phyloP scores from a whole-genome alignment of 208 protist species.

The Wallacemonas rigidus region DNA sequence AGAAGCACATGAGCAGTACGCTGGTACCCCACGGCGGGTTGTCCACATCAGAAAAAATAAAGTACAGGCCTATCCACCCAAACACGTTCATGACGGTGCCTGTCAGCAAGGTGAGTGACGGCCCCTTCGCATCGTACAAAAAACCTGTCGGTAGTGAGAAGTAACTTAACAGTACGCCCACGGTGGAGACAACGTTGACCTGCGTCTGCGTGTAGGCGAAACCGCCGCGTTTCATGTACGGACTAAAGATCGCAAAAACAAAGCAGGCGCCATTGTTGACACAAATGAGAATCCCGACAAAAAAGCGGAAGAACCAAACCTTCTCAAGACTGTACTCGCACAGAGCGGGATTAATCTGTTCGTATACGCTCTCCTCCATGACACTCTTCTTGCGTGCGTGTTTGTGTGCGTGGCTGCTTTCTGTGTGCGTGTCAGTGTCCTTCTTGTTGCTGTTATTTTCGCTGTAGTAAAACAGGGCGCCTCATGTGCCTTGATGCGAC shows the following conservation, averaged over 20 bases:
- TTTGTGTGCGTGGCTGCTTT: background rate
- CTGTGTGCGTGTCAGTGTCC: too few relatives aligned
- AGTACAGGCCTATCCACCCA: constrained; percentile 73
- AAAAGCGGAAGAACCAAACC: constrained; percentile 80
- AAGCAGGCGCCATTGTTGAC: constrained; percentile 85
- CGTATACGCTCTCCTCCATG: constrained; percentile 5
- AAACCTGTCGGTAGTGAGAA: constrained; percentile 82
- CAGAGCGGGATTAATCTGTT: background rate
- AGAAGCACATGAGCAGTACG: constrained; percentile 54
- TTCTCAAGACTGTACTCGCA: constrained; percentile 45
- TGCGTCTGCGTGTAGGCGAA: constrained; percentile 67
- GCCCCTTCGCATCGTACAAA: constrained; percentile 70
- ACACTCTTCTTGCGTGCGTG: background rate
- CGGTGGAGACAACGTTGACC: constrained; percentile 66
- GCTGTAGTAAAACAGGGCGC: too few relatives aligned
- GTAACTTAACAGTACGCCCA: constrained; percentile 80
- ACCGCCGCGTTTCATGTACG: constrained; percentile 52
- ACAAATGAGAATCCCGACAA: constrained; percentile 75
- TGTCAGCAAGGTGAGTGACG: constrained; percentile 43
- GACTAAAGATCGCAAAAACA: constrained; percentile 77
- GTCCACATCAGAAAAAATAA: constrained; percentile 60
- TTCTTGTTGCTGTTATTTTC: too few relatives aligned
- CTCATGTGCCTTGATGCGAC: too few relatives aligned
- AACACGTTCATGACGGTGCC: constrained; percentile 66
- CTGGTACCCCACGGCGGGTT: constrained; percentile 43